phyloP scores from a whole-genome alignment of 352 stramenopile species.

The Pythium rishiriense region DNA sequence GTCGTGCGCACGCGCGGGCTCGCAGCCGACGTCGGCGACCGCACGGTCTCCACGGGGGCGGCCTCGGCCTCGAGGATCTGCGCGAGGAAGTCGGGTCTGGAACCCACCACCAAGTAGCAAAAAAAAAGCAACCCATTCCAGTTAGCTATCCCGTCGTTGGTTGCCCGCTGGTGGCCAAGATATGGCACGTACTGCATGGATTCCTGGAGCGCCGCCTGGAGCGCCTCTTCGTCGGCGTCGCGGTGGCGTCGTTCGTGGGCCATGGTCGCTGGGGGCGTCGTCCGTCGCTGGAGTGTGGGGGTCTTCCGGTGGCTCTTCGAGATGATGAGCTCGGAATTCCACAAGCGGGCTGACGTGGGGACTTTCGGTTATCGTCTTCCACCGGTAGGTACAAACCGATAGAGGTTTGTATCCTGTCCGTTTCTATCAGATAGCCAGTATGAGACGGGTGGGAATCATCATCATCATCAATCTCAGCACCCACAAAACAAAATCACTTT shows the following conservation, averaged over 20 bases:
- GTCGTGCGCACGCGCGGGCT: background rate
- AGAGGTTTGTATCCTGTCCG: no score
- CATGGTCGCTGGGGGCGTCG: slow-evolving; percentile 4
- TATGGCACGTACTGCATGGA: slow-evolving; percentile 59
- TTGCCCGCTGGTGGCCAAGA: no score
- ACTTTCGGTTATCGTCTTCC: no score
- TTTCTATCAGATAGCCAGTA: no score
- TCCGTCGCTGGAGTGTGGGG: background rate
- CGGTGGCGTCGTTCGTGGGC: slow-evolving; percentile 29
- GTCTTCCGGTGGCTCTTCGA: slow-evolving; percentile 24
- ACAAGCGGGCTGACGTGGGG: background rate
- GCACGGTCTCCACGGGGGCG: slow-evolving; percentile 5
- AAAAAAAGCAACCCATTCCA: background rate
- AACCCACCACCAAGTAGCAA: background rate
- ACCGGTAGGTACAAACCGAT: no score
- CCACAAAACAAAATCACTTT: background rate
- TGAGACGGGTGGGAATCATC: no score
- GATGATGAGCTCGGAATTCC: slow-evolving; percentile 22
- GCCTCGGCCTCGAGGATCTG: slow-evolving; percentile 72
- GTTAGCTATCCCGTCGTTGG: no score
- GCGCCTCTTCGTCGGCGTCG: slow-evolving; percentile 70
- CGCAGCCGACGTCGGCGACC: background rate
- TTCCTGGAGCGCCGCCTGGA: slow-evolving; percentile 62
- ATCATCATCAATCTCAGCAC: no score
- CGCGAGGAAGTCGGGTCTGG: slow-evolving; percentile 67